Evolutionary conservation across 139 green algal genomes (phyloP), one percentile per base, ranked within the genome.

Genomic region (Micractinium conductrix): DNA sequence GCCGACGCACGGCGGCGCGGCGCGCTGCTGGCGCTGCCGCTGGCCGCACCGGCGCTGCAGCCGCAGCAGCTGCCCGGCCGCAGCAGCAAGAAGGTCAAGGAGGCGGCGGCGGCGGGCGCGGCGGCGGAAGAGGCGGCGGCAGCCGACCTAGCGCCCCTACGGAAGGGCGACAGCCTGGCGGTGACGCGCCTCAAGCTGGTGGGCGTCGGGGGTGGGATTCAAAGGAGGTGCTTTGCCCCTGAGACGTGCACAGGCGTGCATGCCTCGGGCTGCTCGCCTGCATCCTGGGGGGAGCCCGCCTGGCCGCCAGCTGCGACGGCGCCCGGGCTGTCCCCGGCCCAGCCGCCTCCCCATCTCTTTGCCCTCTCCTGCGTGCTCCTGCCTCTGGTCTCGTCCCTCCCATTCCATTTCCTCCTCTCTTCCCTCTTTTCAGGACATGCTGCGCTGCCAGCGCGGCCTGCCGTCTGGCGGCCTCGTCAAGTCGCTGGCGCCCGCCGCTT

Each of bases 401-500:
- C n/a, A n/a, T n/a, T n/a, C n/a, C n/a, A n/a, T n/a, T n/a, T n/a
- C n/a, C n/a, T n/a, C n/a, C n/a, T n/a, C n/a, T n/a, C n/a, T n/a
- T 30, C 5, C 1, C 67, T n/a, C 8, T 6, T 87, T 78, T 83
- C 75, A 43, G 86, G 65, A 35, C 40, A 63, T 87, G 79, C 62
- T 75, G 43, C 43, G 53, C 12, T 53, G 62, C 58, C 76, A 73
- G 76, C 76, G 76, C 6, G 76, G 38, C 35, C 38, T 82, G 76
- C 58, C 76, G 19, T 10, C 76, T 24, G 58, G 22, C 26, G 76
- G 38, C 5, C 1, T 73, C 1, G 55, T 42, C 33, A 50, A 87
- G 28, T 24, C 37, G 4, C 68, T 90, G 26, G n/a, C 78, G 4
- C 38, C 38, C 22, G 79, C 53, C 2, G 40, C 58, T 14, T 96